phyloP scores from a whole-genome alignment of 495 filamentous ascomycete species.

The Penicillium subrubescens region DNA sequence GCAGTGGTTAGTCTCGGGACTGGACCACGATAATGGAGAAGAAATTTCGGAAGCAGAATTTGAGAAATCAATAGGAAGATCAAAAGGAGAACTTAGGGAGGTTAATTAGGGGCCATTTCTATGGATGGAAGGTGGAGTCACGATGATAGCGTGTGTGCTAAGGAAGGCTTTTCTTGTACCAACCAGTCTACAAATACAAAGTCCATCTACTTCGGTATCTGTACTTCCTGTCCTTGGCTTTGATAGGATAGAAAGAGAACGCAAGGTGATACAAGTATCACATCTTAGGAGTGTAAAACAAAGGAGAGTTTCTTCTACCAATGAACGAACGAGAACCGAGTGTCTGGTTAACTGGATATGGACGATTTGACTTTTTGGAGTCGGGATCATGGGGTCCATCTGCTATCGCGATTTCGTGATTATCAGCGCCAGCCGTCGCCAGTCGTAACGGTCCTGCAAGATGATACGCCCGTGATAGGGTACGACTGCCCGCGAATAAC shows the following conservation, averaged over 20 bases:
- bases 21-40: slow-evolving; percentile 1
- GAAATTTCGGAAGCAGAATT: background rate
- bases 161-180: too few species aligned
- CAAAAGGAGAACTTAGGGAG: slow-evolving; percentile 12
- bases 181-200: background rate
- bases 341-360: background rate
- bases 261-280: slow-evolving; percentile 20
- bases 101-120: slow-evolving; percentile 29
- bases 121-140: background rate
- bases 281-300: slow-evolving; percentile 9
- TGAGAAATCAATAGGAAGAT: slow-evolving; percentile 4
- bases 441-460: slow-evolving; percentile 12
- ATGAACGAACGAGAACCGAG: background rate
- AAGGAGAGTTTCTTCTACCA: background rate
- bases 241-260: background rate
- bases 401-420: background rate
- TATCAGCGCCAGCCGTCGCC: slow-evolving; percentile 6
- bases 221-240: background rate
- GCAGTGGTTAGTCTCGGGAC: slow-evolving; percentile 14
- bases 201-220: background rate
- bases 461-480: slow-evolving; percentile 23
- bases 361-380: background rate
- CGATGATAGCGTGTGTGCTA: background rate
- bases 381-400: slow-evolving; percentile 22
- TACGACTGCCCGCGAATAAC: background rate